Percentiles rank a stretch among this genome's conserved stretches.
phyloP scores from a whole-genome alignment of 73 alveolate genomes.

The Paramecium pentaurelia region DNA sequence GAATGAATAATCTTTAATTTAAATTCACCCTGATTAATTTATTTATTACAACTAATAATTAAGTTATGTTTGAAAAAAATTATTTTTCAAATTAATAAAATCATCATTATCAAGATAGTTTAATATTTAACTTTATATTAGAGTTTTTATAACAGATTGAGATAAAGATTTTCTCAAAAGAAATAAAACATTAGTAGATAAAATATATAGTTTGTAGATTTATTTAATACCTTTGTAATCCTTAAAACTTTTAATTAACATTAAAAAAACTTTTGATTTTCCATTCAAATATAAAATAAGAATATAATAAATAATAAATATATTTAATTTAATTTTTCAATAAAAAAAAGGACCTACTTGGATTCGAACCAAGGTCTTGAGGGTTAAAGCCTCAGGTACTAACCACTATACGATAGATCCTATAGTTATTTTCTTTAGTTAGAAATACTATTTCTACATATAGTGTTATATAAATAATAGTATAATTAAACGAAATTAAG shows the following conservation, averaged over 20 bases:
- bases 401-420: conserved; percentile 57
- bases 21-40: no score
- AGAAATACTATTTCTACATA: background rate
- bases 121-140: no score
- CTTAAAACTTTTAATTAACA: background rate
- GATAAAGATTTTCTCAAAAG: background rate
- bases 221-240: background rate
- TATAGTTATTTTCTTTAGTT: background rate
- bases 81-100: background rate
- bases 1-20: background rate
- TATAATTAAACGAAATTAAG: no score
- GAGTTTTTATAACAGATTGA: background rate
- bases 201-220: no score
- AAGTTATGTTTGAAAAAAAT: background rate
- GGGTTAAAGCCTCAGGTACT: conserved; percentile 60
- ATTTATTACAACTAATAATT: background rate
- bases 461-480: background rate
- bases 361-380: conserved; percentile 59
- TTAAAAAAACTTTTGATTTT: background rate
- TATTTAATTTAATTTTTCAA: background rate
- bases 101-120: background rate
- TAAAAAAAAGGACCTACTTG: conserved; percentile 42
- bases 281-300: background rate
- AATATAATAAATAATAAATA: background rate
- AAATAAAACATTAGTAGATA: no score